Evolutionary conservation across 2,329 filamentous ascomycete genomes (phyloP).

Genomic region (Alternaria alternata): DNA sequence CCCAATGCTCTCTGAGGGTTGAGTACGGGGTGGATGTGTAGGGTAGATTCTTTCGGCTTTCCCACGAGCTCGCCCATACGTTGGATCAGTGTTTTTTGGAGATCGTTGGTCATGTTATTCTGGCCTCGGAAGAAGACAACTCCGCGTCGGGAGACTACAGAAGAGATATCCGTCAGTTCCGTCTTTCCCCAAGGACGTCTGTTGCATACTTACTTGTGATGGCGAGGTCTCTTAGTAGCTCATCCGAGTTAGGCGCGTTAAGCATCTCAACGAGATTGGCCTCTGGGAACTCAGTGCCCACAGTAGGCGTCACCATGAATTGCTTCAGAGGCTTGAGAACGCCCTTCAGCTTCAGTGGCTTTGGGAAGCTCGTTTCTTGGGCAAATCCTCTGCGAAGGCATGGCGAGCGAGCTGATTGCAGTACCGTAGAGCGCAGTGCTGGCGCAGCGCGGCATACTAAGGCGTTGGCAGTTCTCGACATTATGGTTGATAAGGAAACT

Average conservation of each 20-base stretch:
- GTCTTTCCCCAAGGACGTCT: not conserved
- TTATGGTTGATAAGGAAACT: not conserved
- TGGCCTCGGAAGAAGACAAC: constrained; percentile 11
- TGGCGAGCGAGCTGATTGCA: constrained; percentile 4
- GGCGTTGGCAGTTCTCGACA: constrained; percentile 9
- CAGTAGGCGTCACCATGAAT: constrained; percentile 12
- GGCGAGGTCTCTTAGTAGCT: constrained; percentile 10
- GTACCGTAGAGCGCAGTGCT: not conserved
- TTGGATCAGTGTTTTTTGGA: constrained; percentile 12
- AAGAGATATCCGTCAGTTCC: not conserved
- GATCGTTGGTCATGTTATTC: constrained; percentile 9
- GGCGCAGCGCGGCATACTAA: constrained; percentile 1
- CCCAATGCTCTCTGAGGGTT: constrained; percentile 8
- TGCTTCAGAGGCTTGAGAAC: constrained; percentile 12
- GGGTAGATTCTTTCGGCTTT: constrained; percentile 10
- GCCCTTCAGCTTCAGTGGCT: constrained; percentile 10
- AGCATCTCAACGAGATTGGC: constrained; percentile 12
- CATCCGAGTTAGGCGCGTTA: constrained; percentile 11
- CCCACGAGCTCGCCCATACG: constrained; percentile 9
- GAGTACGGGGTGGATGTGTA: constrained; percentile 10
- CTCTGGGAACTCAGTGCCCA: constrained; percentile 14
- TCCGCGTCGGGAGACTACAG: constrained; percentile 7
- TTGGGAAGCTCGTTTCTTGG: constrained; percentile 11
- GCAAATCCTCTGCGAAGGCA: constrained; percentile 12
- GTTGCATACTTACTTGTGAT: constrained; percentile 4